Evolutionary conservation across 2,329 filamentous ascomycete genomes (phyloP).

Genomic region (Penicillium glabrum): DNA sequence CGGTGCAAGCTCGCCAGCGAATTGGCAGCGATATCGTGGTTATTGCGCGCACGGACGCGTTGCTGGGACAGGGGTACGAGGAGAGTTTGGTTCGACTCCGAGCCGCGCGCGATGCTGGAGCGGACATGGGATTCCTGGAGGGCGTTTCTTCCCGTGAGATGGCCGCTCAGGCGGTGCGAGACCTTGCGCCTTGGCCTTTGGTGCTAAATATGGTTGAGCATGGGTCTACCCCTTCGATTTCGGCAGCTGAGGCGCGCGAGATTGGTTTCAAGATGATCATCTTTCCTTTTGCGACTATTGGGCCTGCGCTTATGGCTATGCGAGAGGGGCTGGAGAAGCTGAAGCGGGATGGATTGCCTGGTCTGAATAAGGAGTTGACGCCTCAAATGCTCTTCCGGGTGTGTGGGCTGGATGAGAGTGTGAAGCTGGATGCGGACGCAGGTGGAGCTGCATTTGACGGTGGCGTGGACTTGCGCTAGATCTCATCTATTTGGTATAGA

Average conservation of each 20-base stretch:
- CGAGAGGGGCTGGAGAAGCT: slow-evolving; percentile 37
- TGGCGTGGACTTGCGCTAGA: slow-evolving; percentile 29
- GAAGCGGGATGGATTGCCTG: slow-evolving; percentile 36
- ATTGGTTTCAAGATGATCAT: slow-evolving; percentile 47
- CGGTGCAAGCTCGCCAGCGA: slow-evolving; percentile 34
- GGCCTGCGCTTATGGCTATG: slow-evolving; percentile 39
- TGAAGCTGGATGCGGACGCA: slow-evolving; percentile 41
- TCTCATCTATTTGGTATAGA: slow-evolving; percentile 2
- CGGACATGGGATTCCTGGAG: slow-evolving; percentile 45
- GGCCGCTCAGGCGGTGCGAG: slow-evolving; percentile 34
- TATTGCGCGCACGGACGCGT: slow-evolving; percentile 46
- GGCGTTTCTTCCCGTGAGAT: slow-evolving; percentile 40
- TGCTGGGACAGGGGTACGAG: slow-evolving; percentile 40
- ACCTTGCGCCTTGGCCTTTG: slow-evolving; percentile 41
- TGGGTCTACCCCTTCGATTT: slow-evolving; percentile 41
- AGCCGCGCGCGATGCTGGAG: slow-evolving; percentile 42
- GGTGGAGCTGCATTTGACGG: slow-evolving; percentile 36
- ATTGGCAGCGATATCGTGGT: slow-evolving; percentile 44
- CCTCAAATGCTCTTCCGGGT: slow-evolving; percentile 45
- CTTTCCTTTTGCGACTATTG: slow-evolving; percentile 42
- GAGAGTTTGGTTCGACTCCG: slow-evolving; percentile 39
- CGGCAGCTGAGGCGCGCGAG: slow-evolving; percentile 38
- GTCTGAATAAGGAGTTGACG: slow-evolving; percentile 29
- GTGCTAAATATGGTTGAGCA: slow-evolving; percentile 48
- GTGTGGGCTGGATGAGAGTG: slow-evolving; percentile 43